These are phyloP conservation scores for Pichia thaimueangensis DNA, from an alignment of 805 yeast genomes.

Conservation along the genomic window DNA sequence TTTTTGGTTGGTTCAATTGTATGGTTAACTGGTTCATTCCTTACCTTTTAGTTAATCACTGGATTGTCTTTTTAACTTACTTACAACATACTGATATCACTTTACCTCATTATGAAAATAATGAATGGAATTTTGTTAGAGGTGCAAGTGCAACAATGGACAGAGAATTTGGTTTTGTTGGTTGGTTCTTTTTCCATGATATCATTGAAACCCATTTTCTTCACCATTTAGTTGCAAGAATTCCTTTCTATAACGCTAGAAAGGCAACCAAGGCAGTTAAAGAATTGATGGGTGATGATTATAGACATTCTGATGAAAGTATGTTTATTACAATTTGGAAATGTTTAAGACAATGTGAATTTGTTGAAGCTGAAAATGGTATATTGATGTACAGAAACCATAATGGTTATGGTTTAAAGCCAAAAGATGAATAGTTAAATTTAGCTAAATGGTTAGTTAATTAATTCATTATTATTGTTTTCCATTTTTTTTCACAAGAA, in stretches of 20 bases:
- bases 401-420: slow-evolving; percentile 38
- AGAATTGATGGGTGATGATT: slow-evolving; percentile 48
- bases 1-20: slow-evolving; percentile 44
- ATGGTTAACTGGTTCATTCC: slow-evolving; percentile 53
- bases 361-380: slow-evolving; percentile 62
- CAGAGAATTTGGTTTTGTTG: slow-evolving; percentile 54
- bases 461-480: too few relatives aligned
- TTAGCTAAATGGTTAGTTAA: too few relatives aligned
- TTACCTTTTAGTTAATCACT: slow-evolving; percentile 54
- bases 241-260: slow-evolving; percentile 51
- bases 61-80: slow-evolving; percentile 59
- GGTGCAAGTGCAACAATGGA: slow-evolving; percentile 66
- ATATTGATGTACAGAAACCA: slow-evolving; percentile 61
- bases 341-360: slow-evolving; percentile 58
- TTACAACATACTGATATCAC: slow-evolving; percentile 57
- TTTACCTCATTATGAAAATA: slow-evolving; percentile 51
- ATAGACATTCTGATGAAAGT: slow-evolving; percentile 43
- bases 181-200: slow-evolving; percentile 51
- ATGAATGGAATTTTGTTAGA: slow-evolving; percentile 57
- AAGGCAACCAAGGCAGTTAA: slow-evolving; percentile 46
- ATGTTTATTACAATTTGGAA: slow-evolving; percentile 58
- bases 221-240: slow-evolving; percentile 49
- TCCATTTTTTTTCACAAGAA: too few relatives aligned
- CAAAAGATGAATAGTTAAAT: slow-evolving; percentile 16
- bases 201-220: slow-evolving; percentile 53